Percentiles rank a stretch among this genome's conserved stretches.
Evolutionary conservation across 2,329 filamentous ascomycete species (phyloP).

Genomic region (Microsporum ferrugineum): DNA sequence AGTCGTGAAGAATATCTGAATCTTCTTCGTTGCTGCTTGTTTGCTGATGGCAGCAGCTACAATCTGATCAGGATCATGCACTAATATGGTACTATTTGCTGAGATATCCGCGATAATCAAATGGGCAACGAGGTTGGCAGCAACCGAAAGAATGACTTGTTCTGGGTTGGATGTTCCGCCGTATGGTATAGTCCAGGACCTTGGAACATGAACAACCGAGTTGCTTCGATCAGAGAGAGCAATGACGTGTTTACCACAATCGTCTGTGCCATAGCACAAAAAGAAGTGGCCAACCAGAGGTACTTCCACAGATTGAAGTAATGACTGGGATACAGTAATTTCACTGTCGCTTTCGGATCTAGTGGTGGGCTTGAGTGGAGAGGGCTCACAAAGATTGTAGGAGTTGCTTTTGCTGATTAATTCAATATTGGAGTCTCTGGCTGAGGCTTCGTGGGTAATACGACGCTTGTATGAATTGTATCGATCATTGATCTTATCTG

Average conservation of each 20-base stretch:
- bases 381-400: not conserved
- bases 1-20: conserved; percentile 1
- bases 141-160: not conserved
- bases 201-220: not conserved
- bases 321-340: not conserved
- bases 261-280: not conserved
- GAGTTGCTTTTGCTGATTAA: not conserved
- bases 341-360: not conserved
- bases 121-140: not conserved
- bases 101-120: not conserved
- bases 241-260: not conserved
- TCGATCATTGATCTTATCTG: not conserved
- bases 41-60: not conserved
- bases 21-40: not conserved
- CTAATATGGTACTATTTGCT: not conserved
- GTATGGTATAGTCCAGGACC: not conserved
- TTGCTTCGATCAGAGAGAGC: not conserved
- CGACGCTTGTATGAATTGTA: not conserved
- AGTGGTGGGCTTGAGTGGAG: not conserved
- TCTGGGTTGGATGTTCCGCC: not conserved
- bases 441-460: not conserved
- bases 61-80: not conserved
- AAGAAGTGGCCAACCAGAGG: not conserved
- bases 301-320: not conserved
- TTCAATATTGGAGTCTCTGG: not conserved